A percentile compares a stretch with the other conserved stretches of the same genome.
phyloP scores from a whole-genome alignment of 2,329 filamentous ascomycete species.

The Microdochium bolleyi region DNA sequence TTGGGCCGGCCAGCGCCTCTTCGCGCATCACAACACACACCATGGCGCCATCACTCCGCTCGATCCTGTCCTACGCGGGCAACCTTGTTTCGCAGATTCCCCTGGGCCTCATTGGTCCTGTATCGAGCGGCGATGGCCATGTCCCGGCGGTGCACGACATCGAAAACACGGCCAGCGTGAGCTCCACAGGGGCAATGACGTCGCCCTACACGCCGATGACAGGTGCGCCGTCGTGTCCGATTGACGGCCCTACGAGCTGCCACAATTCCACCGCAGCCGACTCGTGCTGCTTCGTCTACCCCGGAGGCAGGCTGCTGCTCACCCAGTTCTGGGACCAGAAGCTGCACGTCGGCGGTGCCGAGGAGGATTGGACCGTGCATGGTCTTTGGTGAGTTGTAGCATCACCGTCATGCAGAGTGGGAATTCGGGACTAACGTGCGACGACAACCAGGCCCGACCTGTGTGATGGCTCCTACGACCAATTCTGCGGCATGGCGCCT shows the following conservation, averaged over 20 bases:
- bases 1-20: not conserved
- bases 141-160: too few species aligned
- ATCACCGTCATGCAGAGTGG: not conserved
- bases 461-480: slow-evolving; percentile 33
- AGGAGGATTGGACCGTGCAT: slow-evolving; percentile 35
- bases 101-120: too few species aligned
- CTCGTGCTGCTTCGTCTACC: slow-evolving; percentile 33
- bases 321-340: slow-evolving; percentile 36
- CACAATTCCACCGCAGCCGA: slow-evolving; percentile 26
- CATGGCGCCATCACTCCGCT: slow-evolving; percentile 22
- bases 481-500: slow-evolving; percentile 33
- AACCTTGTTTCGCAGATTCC: slow-evolving; percentile 24
- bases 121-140: too few species aligned
- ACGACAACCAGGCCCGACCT: slow-evolving; percentile 27
- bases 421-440: not conserved
- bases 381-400: slow-evolving; percentile 28
- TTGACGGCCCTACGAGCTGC: slow-evolving; percentile 32
- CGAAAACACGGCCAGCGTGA: not conserved
- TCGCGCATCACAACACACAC: not conserved
- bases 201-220: slow-evolving; percentile 24
- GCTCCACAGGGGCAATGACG: slow-evolving; percentile 8
- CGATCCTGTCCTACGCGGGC: slow-evolving; percentile 22
- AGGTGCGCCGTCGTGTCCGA: slow-evolving; percentile 27
- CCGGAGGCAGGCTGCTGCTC: slow-evolving; percentile 30
- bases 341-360: slow-evolving; percentile 27